Evolutionary conservation across 1,284 basidiomycete species (phyloP), one percentile per base, ranked within the genome.

Genomic region (Ceratorhiza oryzae-sativae): DNA sequence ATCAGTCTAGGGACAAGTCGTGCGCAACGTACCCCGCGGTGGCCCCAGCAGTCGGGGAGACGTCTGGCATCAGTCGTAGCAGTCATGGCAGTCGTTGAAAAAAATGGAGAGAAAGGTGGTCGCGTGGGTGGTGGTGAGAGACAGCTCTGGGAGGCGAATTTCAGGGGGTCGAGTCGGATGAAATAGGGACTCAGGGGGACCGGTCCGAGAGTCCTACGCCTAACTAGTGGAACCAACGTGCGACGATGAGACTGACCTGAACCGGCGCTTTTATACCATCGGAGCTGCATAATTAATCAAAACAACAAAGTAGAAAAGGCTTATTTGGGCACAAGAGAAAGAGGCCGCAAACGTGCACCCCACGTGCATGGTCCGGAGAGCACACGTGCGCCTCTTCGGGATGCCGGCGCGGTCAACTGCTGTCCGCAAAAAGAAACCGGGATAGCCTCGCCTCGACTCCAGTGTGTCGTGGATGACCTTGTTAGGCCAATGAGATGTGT

Each of bases 11-110:
- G n/a, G n/a, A n/a, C n/a, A n/a, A n/a, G n/a, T n/a, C n/a, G n/a
- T n/a, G n/a, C n/a, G n/a, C n/a, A n/a, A n/a, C 92, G 80, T 81
- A 95, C 95, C 72, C 95, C 95, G 74, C 95, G 90, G 80, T 97
- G 95, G 74, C 95, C 95, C 94, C 94, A 97, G 80, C 95, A 96
- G 77, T 94, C 92, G 84, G 79, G 73, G 30, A 74, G 65, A 45
- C 49, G 27, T 51, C 42, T 61, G 27, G 36, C 20, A 51, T n/a
- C 32, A 42, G 46, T 32, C 46, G n/a, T 23, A 15, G 48, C 48
- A 9, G 45, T 71, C 56, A n/a, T 20, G 34, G 36, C 36, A 27
- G 32, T 18, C 42, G 42, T 56, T 8, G 34, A 49, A 61, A 58
- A 58, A 6, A 34, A 25, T 30, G 34, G 41, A 20, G 13, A 30